phyloP scores from a whole-genome alignment of 2,329 filamentous ascomycete species.

The Hypoxylon sp. region DNA sequence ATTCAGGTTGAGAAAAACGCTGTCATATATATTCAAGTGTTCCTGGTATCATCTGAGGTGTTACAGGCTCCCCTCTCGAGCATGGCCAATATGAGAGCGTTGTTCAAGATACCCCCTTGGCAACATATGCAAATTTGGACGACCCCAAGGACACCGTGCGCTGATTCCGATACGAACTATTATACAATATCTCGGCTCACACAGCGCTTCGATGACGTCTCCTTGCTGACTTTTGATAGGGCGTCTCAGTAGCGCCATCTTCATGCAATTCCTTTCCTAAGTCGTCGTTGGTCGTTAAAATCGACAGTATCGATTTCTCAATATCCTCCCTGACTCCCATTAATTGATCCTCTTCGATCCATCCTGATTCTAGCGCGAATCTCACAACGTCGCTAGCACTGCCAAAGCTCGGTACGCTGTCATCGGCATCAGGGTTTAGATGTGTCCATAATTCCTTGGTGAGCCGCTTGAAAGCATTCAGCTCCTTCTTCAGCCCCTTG shows the following conservation, averaged over 20 bases:
- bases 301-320: constrained; percentile 55
- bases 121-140: constrained; percentile 1
- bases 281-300: constrained; percentile 44
- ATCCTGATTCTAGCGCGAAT: constrained; percentile 71
- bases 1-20: background rate
- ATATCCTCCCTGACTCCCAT: constrained; percentile 55
- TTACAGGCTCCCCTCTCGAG: background rate
- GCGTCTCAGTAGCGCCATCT: constrained; percentile 29
- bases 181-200: constrained; percentile 18
- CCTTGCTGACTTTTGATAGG: constrained; percentile 49
- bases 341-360: constrained; percentile 69
- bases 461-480: constrained; percentile 62
- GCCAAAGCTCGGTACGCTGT: constrained; percentile 65
- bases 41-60: background rate
- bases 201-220: constrained; percentile 35
- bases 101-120: background rate
- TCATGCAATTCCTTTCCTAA: constrained; percentile 20
- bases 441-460: constrained; percentile 70
- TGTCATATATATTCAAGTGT: background rate
- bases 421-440: constrained; percentile 66
- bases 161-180: constrained; percentile 19
- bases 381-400: constrained; percentile 70
- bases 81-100: background rate
- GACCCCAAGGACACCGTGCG: background rate
- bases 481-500: constrained; percentile 62